Conservation (phyloP, 2,329 filamentous ascomycete genomes). For the Xylariaceae sp. region DNA sequence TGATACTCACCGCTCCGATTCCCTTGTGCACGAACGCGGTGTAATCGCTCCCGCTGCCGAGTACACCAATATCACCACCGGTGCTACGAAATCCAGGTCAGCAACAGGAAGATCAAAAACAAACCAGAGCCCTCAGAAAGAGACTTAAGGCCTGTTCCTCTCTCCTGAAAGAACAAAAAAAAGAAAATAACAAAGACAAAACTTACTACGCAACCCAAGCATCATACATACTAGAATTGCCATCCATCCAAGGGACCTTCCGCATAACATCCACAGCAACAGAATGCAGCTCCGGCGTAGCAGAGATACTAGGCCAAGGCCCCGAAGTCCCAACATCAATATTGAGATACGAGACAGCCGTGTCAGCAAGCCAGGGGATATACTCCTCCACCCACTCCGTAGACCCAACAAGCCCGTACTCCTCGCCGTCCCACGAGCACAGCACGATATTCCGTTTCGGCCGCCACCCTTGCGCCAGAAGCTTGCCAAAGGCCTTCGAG, state of each 20-base stretch:
- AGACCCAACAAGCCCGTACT: conserved; percentile 75
- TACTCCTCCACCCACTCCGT: conserved; percentile 88
- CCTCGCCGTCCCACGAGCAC: conserved; percentile 67
- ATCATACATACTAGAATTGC: conserved; percentile 39
- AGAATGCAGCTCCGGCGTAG: conserved; percentile 65
- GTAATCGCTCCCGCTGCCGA: conserved; percentile 65
- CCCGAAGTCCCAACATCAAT: conserved; percentile 67
- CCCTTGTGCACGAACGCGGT: conserved; percentile 60
- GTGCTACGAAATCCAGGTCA: conserved; percentile 12
- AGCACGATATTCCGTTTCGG: conserved; percentile 76
- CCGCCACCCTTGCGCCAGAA: conserved; percentile 71
- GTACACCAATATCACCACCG: conserved; percentile 49
- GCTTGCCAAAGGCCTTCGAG: conserved; percentile 65
- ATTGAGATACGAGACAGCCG: conserved; percentile 74
- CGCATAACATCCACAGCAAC: conserved; percentile 59
- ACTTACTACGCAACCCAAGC: conserved; percentile 36
- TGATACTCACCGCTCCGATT: conserved; percentile 37
- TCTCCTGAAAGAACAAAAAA: no score
- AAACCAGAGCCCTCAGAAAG: no score
- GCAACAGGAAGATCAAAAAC: background rate
- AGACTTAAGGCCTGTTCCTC: no score
- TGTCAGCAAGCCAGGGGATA: conserved; percentile 66
- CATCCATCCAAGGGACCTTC: conserved; percentile 56
- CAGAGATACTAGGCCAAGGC: conserved; percentile 50
- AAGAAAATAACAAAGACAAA: background rate